Conservation (phyloP, 2,329 filamentous ascomycete genomes). For the Ceratocystis destructans region DNA sequence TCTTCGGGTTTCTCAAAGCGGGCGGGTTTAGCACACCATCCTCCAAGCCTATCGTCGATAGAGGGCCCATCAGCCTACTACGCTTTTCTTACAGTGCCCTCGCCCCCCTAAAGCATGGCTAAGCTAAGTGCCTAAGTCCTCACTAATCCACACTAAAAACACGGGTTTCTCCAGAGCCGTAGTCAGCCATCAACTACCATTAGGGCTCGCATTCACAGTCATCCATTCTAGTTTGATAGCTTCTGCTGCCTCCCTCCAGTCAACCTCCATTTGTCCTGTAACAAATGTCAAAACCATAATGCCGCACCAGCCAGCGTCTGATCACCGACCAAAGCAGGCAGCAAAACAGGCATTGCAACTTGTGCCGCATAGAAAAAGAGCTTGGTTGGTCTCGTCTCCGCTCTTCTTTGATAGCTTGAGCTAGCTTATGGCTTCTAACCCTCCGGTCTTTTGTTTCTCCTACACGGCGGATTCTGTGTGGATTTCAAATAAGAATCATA, state of each 20-base stretch:
- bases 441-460: too few relatives aligned
- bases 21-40: neutral
- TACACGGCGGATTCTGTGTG: neutral
- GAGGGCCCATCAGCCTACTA: neutral
- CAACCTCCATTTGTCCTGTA: neutral
- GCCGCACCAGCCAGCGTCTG: neutral
- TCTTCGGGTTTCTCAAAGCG: neutral
- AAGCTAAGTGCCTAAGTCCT: neutral
- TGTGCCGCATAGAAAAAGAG: neutral
- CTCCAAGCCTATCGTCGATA: neutral
- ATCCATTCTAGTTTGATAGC: neutral
- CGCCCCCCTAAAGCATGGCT: neutral
- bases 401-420: too few relatives aligned
- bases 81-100: neutral
- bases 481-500: neutral
- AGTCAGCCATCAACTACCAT: neutral
- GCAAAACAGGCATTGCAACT: neutral
- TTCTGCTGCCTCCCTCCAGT: neutral
- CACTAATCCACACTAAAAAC: neutral
- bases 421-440: too few relatives aligned
- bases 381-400: neutral
- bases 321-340: neutral
- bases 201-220: neutral
- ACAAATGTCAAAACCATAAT: neutral
- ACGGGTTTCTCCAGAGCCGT: neutral